These are phyloP conservation scores for Gastrolobium bilobum DNA, from an alignment of 306 rosid genomes.

Conservation along the genomic window DNA sequence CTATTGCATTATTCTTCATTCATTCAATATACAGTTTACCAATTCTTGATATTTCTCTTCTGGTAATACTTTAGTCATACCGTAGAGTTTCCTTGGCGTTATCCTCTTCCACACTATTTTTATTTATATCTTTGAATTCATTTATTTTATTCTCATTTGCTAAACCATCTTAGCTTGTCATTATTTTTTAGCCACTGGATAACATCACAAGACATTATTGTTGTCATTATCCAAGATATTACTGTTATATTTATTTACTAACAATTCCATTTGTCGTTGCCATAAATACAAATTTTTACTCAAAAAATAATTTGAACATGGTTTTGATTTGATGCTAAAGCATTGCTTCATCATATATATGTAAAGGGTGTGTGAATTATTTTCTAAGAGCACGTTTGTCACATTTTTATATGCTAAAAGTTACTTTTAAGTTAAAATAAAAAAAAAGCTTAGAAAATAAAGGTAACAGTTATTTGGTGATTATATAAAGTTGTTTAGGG, in stretches of 20 bases:
- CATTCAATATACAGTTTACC: neutral
- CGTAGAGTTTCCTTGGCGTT: neutral
- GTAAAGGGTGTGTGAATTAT: too few relatives aligned
- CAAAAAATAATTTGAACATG: neutral
- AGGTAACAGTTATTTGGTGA: too few relatives aligned
- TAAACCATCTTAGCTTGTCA: neutral
- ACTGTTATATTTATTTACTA: neutral
- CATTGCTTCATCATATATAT: too few relatives aligned
- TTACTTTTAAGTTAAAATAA: too few relatives aligned
- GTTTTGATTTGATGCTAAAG: constrained; percentile 5
- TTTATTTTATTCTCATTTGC: neutral
- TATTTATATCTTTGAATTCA: neutral
- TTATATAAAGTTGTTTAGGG: too few relatives aligned
- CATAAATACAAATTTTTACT: neutral
- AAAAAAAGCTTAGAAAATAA: too few relatives aligned
- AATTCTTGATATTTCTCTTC: neutral
- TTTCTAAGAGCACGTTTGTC: too few relatives aligned
- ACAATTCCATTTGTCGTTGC: neutral
- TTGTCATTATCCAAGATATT: neutral
- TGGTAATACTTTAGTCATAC: neutral
- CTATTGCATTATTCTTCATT: too few relatives aligned
- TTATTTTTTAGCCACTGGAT: neutral
- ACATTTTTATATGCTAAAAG: too few relatives aligned
- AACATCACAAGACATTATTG: neutral
- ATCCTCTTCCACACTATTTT: neutral